A percentile compares a stretch with the other conserved stretches of the same genome.
Evolutionary conservation across 441 rosid species (phyloP).

Genomic region (Brassica balearica): DNA sequence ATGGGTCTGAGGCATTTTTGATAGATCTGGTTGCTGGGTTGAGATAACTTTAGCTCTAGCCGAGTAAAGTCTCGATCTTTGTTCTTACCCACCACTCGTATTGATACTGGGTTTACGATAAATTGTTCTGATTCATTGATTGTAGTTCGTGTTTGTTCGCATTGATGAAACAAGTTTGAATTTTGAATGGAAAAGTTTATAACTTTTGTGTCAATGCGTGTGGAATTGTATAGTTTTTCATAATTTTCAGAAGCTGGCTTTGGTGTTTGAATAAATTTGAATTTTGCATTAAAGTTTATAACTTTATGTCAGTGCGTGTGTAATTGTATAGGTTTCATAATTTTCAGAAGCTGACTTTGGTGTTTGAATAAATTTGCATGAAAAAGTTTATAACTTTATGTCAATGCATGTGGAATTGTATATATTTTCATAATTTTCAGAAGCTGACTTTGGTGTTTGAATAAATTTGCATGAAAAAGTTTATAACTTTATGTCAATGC

Average conservation of each 20-base stretch:
- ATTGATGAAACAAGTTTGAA: neutral
- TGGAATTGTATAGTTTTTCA: neutral
- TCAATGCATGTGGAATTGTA: too few species aligned
- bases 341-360: neutral
- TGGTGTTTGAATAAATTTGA: neutral
- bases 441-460: too few species aligned
- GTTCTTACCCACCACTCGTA: neutral
- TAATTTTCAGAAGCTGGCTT: neutral
- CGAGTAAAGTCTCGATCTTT: neutral
- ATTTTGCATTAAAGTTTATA: neutral
- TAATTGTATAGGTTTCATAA: neutral
- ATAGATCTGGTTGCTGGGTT: conserved; percentile 32
- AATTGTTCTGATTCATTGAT: conserved; percentile 15
- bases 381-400: too few species aligned
- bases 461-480: too few species aligned
- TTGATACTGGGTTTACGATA: neutral
- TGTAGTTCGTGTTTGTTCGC: too few species aligned
- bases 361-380: too few species aligned
- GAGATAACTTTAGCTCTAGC: neutral
- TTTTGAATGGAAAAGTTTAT: neutral
- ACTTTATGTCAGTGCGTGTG: conserved; percentile 5
- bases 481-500: too few species aligned
- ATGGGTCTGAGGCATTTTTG: neutral
- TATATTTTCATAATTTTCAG: too few species aligned
- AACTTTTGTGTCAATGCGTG: conserved; percentile 10